Evolutionary conservation across 495 filamentous ascomycete species (phyloP).

Genomic region (Neurospora africana): DNA sequence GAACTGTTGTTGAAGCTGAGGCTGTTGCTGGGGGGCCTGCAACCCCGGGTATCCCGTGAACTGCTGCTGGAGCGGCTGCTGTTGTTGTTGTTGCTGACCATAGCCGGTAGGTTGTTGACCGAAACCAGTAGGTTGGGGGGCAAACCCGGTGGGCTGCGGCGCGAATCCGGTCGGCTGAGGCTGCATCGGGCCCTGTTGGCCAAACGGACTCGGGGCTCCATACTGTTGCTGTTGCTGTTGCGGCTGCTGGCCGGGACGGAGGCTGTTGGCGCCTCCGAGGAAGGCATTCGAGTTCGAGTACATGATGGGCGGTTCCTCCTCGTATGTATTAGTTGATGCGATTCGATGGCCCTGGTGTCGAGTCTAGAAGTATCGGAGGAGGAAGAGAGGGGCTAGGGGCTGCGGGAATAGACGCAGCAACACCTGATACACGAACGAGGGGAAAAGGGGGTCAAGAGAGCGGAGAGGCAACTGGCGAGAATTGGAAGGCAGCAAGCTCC

Average conservation of each 20-base stretch:
- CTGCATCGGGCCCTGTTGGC: slow-evolving; percentile 31
- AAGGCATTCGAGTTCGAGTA: slow-evolving; percentile 82
- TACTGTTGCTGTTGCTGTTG: slow-evolving; percentile 32
- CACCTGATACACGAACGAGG: background rate
- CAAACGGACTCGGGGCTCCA: slow-evolving; percentile 39
- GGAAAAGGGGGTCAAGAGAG: background rate
- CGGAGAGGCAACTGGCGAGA: background rate
- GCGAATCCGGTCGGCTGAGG: slow-evolving; percentile 33
- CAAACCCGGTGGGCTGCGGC: slow-evolving; percentile 51
- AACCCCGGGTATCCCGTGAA: slow-evolving; percentile 45
- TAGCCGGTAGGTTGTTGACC: slow-evolving; percentile 44
- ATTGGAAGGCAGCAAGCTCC: background rate
- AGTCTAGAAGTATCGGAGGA: background rate
- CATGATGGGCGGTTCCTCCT: slow-evolving; percentile 41
- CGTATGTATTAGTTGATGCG: background rate
- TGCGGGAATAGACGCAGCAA: background rate
- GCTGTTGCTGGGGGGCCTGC: slow-evolving; percentile 38
- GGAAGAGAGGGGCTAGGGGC: background rate
- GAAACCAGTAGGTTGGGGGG: slow-evolving; percentile 49
- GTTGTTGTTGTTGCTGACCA: slow-evolving; percentile 18
- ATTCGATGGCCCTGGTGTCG: background rate
- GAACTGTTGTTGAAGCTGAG: slow-evolving; percentile 46
- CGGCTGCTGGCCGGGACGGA: slow-evolving; percentile 54
- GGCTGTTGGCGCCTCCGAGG: slow-evolving; percentile 62
- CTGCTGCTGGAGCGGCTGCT: slow-evolving; percentile 52